Base-by-base conservation (phyloP, 352 stramenopile genomes). In the Phytophthora colocasiae region DNA sequence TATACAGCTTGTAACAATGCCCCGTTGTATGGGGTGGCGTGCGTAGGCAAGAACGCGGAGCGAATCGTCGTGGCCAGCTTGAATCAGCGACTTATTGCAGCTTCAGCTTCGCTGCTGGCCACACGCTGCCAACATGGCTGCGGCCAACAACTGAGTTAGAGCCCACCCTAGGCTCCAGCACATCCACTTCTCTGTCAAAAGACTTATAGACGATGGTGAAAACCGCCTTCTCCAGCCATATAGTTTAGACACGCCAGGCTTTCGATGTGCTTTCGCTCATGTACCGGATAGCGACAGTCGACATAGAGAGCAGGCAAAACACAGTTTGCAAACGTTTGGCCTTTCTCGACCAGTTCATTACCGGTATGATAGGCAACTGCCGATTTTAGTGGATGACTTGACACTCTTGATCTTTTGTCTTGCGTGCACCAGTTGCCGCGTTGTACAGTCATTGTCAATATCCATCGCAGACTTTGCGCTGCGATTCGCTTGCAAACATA, bases 1-100 rank as follows among this genome's bases (percentile, higher is more conserved):
- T 17, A 6, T 10, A 41, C 36, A 41, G 4, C 22, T 22, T 22
- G 36, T 41, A 41, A 31, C 7, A 7, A 31, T 31, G 27, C 27
- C 4, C 6, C 27, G 27, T 41, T 41, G 36, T 41, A 41, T 17
- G 6, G 50, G 24, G 3, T 63, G 55, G 24, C 55, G 57, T 65
- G 57, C 57, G 44, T 49, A 41, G 56, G 24, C 36, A 41, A 46
- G 49, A 66, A 66, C 22, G 31, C 31, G 29, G 29, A 26, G 58
- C 48, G 58, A 66, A 66, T 7, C 6, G 49, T 66, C 58, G 31
- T 14, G 31, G 31, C 9, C 14, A 36, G 9, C 9, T 36, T 36
- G 31, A 36, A 17, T n/a, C 48, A 36, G 39, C 58, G 58, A 64
- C 57, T 64, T 64, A 50, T 40, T 44, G 27, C 38, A 27, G 27